phyloP scores from a whole-genome alignment of 2,329 filamentous ascomycete species.

The Alternaria hordeiaustralica region DNA sequence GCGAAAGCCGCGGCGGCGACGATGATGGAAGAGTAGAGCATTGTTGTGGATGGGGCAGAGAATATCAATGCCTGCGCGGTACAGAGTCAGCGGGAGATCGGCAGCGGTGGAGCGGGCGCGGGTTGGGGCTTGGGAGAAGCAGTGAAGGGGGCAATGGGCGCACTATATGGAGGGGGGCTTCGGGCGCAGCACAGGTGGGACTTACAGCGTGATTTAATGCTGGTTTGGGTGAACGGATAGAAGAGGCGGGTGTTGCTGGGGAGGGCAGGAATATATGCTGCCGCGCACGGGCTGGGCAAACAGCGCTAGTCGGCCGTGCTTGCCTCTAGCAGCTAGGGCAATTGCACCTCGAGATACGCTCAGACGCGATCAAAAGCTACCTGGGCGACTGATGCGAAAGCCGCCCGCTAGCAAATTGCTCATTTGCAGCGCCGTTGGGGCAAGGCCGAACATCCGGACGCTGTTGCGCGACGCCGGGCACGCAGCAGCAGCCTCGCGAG shows the following conservation, averaged over 20 bases:
- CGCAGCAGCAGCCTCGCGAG: background rate
- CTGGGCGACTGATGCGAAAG: conserved; percentile 5
- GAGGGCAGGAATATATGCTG: conserved; percentile 24
- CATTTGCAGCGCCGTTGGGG: conserved; percentile 16
- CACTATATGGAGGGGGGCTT: conserved; percentile 2
- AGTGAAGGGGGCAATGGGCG: conserved; percentile 14
- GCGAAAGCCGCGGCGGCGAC: conserved; percentile 56
- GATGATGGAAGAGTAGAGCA: conserved; percentile 58
- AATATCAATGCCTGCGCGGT: conserved; percentile 46
- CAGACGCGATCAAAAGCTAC: conserved; percentile 22
- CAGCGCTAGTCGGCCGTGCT: conserved; percentile 21
- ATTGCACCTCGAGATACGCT: conserved; percentile 30
- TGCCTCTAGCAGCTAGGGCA: conserved; percentile 21
- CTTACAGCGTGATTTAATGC: conserved; percentile 27
- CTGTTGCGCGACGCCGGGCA: background rate
- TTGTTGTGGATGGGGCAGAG: conserved; percentile 42
- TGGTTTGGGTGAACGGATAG: conserved; percentile 14
- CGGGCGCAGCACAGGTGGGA: background rate
- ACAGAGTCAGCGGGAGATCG: conserved; percentile 34
- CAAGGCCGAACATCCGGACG: conserved; percentile 7
- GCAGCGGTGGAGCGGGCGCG: conserved; percentile 13
- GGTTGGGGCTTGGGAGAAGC: background rate
- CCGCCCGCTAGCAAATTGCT: conserved; percentile 22
- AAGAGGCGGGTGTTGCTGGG: conserved; percentile 21
- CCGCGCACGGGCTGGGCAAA: conserved; percentile 19